Conservation (phyloP, 1,139 yeast genomes). For the Arxiozyma slooffiae region DNA sequence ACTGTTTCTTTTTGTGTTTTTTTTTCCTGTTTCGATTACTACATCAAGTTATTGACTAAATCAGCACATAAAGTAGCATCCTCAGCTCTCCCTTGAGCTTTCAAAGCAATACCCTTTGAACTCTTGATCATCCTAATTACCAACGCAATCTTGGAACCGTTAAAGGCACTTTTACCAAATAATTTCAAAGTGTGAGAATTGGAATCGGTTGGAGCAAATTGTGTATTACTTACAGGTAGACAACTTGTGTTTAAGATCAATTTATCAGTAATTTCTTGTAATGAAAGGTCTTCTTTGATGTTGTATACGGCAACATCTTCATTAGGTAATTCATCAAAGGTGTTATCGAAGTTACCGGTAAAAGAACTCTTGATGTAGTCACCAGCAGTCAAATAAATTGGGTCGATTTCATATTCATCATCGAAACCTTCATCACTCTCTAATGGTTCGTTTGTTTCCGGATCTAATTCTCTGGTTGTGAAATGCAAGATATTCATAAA, state of each 20-base stretch:
- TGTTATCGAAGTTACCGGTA: constrained; percentile 63
- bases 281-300: constrained; percentile 36
- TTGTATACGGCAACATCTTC: constrained; percentile 56
- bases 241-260: constrained; percentile 44
- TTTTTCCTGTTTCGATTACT: not conserved
- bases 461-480: constrained; percentile 71
- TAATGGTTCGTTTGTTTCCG: constrained; percentile 57
- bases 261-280: constrained; percentile 42
- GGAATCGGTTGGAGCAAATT: constrained; percentile 51
- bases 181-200: constrained; percentile 65
- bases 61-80: constrained; percentile 40
- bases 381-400: constrained; percentile 65
- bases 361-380: constrained; percentile 75
- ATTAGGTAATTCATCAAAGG: constrained; percentile 62
- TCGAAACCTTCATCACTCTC: constrained; percentile 80
- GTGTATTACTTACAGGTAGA: constrained; percentile 71
- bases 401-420: constrained; percentile 88
- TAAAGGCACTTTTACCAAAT: constrained; percentile 63
- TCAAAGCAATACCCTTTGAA: constrained; percentile 69
- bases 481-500: constrained; percentile 66
- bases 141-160: constrained; percentile 63
- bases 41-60: constrained; percentile 37
- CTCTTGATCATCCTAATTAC: constrained; percentile 62
- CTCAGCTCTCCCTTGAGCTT: constrained; percentile 63
- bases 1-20: too few species aligned